Conservation (phyloP, 257 asterid genomes). For the Solanum bulbocastanum region DNA sequence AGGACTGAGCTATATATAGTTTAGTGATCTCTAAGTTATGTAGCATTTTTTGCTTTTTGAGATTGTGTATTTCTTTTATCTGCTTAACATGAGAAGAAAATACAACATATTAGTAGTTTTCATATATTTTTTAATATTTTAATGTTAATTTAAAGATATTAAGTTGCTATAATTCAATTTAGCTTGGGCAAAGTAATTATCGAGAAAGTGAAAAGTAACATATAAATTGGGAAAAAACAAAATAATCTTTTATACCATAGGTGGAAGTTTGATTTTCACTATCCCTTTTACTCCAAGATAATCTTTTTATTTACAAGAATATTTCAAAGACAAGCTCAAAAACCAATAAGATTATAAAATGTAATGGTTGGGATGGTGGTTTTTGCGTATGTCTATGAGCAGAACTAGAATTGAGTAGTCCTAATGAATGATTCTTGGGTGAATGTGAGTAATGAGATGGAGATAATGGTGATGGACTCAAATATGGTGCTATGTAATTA, state of each 20-base stretch:
- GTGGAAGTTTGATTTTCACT: background rate
- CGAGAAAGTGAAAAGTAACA: background rate
- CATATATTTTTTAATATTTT: no score
- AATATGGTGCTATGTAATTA: background rate
- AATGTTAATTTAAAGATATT: background rate
- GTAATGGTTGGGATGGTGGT: background rate
- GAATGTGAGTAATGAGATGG: background rate
- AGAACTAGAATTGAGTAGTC: background rate
- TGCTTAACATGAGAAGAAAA: no score
- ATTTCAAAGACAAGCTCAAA: background rate
- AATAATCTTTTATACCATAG: background rate
- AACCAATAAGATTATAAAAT: background rate
- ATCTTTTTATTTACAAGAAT: background rate
- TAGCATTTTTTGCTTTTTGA: no score
- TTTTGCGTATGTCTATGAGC: background rate
- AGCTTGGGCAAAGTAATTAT: background rate
- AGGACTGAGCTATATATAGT: background rate
- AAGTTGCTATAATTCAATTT: background rate
- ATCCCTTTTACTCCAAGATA: background rate
- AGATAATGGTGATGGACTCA: background rate
- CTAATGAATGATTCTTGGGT: background rate
- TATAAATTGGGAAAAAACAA: background rate
- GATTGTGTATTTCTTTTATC: no score
- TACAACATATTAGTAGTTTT: no score
- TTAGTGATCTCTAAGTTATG: background rate